Base-by-base conservation (phyloP, 1,284 basidiomycete genomes). In the Mrakiaceae sp. region DNA sequence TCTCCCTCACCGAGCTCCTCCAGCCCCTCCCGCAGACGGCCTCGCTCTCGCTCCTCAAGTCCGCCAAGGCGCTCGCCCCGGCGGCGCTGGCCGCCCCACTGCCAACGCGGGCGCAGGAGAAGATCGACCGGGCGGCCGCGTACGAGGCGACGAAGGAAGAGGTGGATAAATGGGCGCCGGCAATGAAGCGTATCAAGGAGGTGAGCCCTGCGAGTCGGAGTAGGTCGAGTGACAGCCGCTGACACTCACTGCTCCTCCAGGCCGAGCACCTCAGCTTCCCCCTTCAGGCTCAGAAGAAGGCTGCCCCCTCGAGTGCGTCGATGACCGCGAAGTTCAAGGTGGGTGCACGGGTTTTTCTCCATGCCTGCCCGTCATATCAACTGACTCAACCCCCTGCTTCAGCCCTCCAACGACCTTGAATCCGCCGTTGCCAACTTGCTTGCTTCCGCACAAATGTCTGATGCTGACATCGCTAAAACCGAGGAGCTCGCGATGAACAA, bases 251-350 rank as follows among this genome's bases (percentile, higher is more conserved):
- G 40, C 57, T 74, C 10, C 58, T 69, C 3, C 70, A 90, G 83
- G 91, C 93, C 4, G 91, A 96, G 70, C 90, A 95, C 74, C 79
- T 96, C 47, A 90, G 87, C 47, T 96, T 97, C 75, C 93, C 93
- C 11, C 79, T 97, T 5, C 93, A 96, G 81, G 81, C 80, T 1
- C 79, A 83, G 65, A 77, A 79, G 6, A 75, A 79, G 2, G 79
- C 78, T 42, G 80, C 81, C 55, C 79, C 82, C n/a, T 90, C 88
- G 12, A 90, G 86, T 70, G 79, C 88, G 3, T 86, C 88, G 68
- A 79, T 93, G 14, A 82, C 83, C 2, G 86, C 90, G 0, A 88
- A 87, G 70, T 93, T 93, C 78, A 88, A 87, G 78, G 87, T 86
- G 70, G 64, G 74, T 68, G 39, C 57, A 6, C 57, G 11, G 14